These are phyloP conservation scores for Boletus vermiculosoides DNA, from an alignment of 768 basidiomycete genomes.

Conservation along the genomic window DNA sequence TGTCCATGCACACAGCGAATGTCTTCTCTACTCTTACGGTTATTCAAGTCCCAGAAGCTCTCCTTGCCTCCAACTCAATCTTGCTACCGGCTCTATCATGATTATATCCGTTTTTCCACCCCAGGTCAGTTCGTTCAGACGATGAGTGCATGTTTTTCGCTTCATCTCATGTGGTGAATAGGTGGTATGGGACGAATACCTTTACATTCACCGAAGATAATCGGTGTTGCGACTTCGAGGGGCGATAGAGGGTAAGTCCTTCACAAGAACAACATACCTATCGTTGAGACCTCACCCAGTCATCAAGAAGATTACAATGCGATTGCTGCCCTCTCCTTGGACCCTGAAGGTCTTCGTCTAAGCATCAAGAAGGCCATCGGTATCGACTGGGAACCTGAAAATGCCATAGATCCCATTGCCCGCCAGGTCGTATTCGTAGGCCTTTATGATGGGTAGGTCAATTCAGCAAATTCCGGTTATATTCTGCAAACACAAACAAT, in stretches of 20 bases:
- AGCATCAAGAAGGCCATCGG: slow-evolving; percentile 61
- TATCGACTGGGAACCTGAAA: slow-evolving; percentile 70
- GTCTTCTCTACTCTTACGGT: slow-evolving; percentile 26
- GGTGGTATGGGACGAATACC: slow-evolving; percentile 69
- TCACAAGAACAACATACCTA: background rate
- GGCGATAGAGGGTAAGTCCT: slow-evolving; percentile 65
- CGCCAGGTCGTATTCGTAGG: slow-evolving; percentile 83
- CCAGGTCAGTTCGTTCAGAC: slow-evolving; percentile 40
- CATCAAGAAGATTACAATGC: slow-evolving; percentile 89
- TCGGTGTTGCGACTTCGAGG: slow-evolving; percentile 72
- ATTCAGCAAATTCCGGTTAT: background rate
- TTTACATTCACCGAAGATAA: slow-evolving; percentile 71
- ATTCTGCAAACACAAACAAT: slow-evolving; percentile 2
- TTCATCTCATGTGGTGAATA: slow-evolving; percentile 26
- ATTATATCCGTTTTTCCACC: slow-evolving; percentile 58
- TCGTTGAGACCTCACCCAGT: slow-evolving; percentile 39
- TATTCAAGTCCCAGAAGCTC: slow-evolving; percentile 17
- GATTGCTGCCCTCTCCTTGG: slow-evolving; percentile 70
- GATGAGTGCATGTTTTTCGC: background rate
- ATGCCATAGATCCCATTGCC: slow-evolving; percentile 53
- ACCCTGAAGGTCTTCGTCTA: slow-evolving; percentile 68
- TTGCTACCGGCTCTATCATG: slow-evolving; percentile 51
- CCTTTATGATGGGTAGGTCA: slow-evolving; percentile 82
- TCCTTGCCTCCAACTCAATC: slow-evolving; percentile 10
- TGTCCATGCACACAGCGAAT: slow-evolving; percentile 29